Percentiles rank a stretch among this genome's conserved stretches.
Evolutionary conservation across 2,329 filamentous ascomycete species (phyloP).

Genomic region (Fusarium multiceps): DNA sequence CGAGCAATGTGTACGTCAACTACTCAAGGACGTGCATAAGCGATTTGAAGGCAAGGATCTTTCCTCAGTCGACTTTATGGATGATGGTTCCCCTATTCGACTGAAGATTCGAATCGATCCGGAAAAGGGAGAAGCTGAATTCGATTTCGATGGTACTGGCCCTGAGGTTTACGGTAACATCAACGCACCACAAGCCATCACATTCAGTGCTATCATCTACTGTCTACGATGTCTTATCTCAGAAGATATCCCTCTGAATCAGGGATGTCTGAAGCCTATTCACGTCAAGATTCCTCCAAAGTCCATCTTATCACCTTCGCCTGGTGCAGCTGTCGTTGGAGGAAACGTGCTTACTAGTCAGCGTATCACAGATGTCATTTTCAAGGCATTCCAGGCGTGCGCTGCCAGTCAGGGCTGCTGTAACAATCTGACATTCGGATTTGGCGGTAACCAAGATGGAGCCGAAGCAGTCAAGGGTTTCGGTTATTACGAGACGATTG

Average conservation of each 20-base stretch:
- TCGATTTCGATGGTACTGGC: constrained; percentile 84
- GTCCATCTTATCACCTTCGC: constrained; percentile 79
- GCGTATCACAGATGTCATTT: constrained; percentile 58
- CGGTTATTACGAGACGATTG: constrained; percentile 71
- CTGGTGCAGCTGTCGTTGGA: constrained; percentile 82
- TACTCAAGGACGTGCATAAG: constrained; percentile 77
- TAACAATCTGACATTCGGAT: constrained; percentile 87
- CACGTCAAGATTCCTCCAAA: constrained; percentile 78
- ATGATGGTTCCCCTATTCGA: constrained; percentile 81
- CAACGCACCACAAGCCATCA: constrained; percentile 85
- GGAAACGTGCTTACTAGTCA: constrained; percentile 74
- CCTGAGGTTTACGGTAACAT: constrained; percentile 83
- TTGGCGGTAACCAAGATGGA: constrained; percentile 61
- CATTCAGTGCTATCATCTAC: constrained; percentile 89
- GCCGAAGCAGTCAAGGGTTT: constrained; percentile 55
- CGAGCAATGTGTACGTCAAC: constrained; percentile 76
- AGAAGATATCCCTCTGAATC: constrained; percentile 85
- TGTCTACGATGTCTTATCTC: constrained; percentile 82
- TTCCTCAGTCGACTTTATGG: constrained; percentile 82
- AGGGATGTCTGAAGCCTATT: constrained; percentile 82
- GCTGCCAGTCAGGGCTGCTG: constrained; percentile 83
- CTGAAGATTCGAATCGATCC: constrained; percentile 80
- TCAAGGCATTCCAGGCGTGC: constrained; percentile 81
- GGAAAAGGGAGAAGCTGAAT: constrained; percentile 79
- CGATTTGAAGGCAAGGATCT: constrained; percentile 78